Evolutionary conservation across 2,329 filamentous ascomycete genomes (phyloP).

Genomic region (Didymosphaeria variabile): DNA sequence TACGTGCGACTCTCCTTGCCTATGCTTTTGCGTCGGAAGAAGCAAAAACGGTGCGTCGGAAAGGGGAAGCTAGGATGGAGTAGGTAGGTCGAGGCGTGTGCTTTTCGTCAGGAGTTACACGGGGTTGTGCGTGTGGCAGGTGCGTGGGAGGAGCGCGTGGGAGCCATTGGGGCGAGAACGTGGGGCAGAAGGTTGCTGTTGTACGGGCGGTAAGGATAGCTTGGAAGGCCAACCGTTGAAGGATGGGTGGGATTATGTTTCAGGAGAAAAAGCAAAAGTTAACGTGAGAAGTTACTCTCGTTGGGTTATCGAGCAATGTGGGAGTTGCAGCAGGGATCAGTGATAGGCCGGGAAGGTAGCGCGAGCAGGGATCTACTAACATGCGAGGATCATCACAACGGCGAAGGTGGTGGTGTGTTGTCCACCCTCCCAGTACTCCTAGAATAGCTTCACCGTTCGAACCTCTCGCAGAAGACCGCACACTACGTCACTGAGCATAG

Average conservation of each 20-base stretch:
- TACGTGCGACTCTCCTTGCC: no score
- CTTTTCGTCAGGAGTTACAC: constrained; percentile 23
- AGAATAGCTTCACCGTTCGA: background rate
- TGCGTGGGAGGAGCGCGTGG: constrained; percentile 5
- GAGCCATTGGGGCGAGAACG: constrained; percentile 12
- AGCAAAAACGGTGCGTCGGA: background rate
- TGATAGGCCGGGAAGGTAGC: background rate
- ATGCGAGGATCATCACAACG: background rate
- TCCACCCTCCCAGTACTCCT: background rate
- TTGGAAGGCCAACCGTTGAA: background rate
- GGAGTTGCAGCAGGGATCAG: background rate
- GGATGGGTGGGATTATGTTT: background rate
- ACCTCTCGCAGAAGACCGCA: background rate
- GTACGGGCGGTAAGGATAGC: background rate
- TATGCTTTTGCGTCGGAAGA: no score
- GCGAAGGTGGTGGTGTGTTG: background rate
- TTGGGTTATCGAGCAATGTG: background rate
- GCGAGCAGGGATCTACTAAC: background rate
- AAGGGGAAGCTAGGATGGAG: background rate
- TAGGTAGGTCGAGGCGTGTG: background rate
- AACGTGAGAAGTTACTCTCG: background rate
- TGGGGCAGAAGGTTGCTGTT: background rate
- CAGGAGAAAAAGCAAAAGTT: constrained; percentile 7
- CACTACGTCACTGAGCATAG: constrained; percentile 1
- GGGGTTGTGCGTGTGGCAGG: constrained; percentile 2